Evolutionary conservation across 495 filamentous ascomycete genomes (phyloP).

Genomic region (Hypoxylon intermedium): DNA sequence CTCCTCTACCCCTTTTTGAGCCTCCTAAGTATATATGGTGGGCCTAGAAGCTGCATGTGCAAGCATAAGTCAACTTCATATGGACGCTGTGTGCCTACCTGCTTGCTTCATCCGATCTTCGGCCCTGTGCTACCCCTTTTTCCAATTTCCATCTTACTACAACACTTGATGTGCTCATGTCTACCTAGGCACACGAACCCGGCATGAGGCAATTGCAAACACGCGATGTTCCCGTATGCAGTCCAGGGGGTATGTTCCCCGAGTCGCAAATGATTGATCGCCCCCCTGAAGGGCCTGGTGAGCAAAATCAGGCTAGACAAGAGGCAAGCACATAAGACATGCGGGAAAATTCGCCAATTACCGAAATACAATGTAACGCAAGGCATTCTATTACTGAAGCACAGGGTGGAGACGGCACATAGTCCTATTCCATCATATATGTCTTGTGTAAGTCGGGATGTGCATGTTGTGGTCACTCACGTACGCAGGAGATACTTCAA

Average conservation of each 20-base stretch:
- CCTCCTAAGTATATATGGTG: slow-evolving; percentile 16
- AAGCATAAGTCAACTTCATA: slow-evolving; percentile 26
- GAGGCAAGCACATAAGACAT: slow-evolving; percentile 32
- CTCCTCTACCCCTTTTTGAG: slow-evolving; percentile 15
- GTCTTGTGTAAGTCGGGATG: slow-evolving; percentile 34
- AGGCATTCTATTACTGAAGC: slow-evolving; percentile 26
- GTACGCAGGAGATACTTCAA: slow-evolving; percentile 20
- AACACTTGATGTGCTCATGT: not conserved
- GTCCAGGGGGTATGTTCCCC: slow-evolving; percentile 24
- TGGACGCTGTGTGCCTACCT: slow-evolving; percentile 22
- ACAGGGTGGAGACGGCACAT: slow-evolving; percentile 35
- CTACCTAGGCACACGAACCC: slow-evolving; percentile 3
- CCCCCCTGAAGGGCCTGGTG: slow-evolving; percentile 17
- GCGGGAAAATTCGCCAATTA: slow-evolving; percentile 45
- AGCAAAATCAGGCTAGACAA: slow-evolving; percentile 18
- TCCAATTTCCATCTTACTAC: not conserved
- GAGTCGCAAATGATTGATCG: slow-evolving; percentile 21
- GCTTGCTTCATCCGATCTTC: slow-evolving; percentile 17
- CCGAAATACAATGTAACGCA: slow-evolving; percentile 35
- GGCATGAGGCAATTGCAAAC: slow-evolving; percentile 19
- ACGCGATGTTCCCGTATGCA: slow-evolving; percentile 23
- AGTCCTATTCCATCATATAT: slow-evolving; percentile 40
- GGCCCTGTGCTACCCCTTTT: slow-evolving; percentile 11
- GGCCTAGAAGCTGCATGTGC: slow-evolving; percentile 4
- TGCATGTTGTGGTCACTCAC: slow-evolving; percentile 26